Conservation (phyloP, 129 eudicot species). For the Tanacetum coccineum region DNA sequence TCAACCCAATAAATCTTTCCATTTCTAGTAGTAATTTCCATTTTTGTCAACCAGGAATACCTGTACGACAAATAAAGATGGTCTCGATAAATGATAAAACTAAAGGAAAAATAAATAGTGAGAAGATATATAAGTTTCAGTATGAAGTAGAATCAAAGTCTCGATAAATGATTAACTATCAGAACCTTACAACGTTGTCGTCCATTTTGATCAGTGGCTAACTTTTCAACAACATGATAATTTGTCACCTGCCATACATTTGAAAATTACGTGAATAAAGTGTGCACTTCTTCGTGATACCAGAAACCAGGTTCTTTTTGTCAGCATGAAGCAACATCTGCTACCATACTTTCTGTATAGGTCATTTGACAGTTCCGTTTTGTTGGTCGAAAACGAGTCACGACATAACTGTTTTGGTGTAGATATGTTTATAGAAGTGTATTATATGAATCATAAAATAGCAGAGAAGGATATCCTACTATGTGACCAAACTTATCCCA, state of each 20-base stretch:
- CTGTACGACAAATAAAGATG: conserved; percentile 28
- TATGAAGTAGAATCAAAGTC: neutral
- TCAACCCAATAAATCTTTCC: conserved; percentile 77
- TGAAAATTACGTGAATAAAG: neutral
- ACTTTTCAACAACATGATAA: conserved; percentile 82
- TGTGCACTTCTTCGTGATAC: neutral
- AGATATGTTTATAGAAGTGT: neutral
- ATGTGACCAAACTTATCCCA: conserved; percentile 99
- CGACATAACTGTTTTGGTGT: neutral
- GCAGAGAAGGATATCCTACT: conserved; percentile 42
- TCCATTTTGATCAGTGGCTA: conserved; percentile 77
- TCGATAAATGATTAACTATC: neutral
- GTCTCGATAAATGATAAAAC: too few relatives aligned
- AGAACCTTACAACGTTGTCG: conserved; percentile 89
- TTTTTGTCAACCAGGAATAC: conserved; percentile 55
- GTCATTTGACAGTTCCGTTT: neutral
- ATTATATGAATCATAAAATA: neutral
- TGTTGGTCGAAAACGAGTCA: neutral
- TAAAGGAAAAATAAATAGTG: neutral
- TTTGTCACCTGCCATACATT: conserved; percentile 70
- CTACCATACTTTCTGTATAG: neutral
- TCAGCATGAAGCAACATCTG: neutral
- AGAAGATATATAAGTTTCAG: too few relatives aligned
- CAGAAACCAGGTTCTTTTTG: neutral
- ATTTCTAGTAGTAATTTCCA: conserved; percentile 64